These are phyloP conservation scores for Hypoxylon rickii DNA, from an alignment of 495 filamentous ascomycete species.

Conservation along the genomic window DNA sequence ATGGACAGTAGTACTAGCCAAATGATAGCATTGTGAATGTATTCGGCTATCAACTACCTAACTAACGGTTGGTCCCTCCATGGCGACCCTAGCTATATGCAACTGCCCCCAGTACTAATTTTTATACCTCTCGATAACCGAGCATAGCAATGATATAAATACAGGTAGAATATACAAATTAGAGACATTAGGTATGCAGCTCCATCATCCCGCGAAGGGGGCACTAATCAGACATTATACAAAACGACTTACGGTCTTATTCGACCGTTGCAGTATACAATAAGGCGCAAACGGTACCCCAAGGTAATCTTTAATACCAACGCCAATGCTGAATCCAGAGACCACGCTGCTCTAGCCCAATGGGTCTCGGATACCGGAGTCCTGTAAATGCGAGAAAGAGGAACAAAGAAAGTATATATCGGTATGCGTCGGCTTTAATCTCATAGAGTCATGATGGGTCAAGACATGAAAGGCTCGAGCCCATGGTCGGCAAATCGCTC, in stretches of 20 bases:
- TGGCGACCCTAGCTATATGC: slow-evolving; percentile 21
- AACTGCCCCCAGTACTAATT: neutral
- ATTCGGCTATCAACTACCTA: slow-evolving; percentile 17
- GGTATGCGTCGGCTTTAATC: slow-evolving; percentile 11
- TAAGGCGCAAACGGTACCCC: slow-evolving; percentile 12
- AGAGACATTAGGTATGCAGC: slow-evolving; percentile 28
- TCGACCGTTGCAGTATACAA: slow-evolving; percentile 21
- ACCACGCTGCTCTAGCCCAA: slow-evolving; percentile 21
- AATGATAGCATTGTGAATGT: neutral
- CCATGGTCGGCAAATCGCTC: neutral
- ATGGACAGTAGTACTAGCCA: neutral
- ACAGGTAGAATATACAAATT: slow-evolving; percentile 22
- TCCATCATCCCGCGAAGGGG: neutral
- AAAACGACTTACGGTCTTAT: slow-evolving; percentile 6
- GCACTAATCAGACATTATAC: slow-evolving; percentile 25
- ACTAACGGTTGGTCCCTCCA: neutral
- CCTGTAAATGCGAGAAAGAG: slow-evolving; percentile 37
- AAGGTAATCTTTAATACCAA: slow-evolving; percentile 24
- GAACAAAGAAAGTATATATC: slow-evolving; percentile 14
- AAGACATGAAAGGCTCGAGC: slow-evolving; percentile 3
- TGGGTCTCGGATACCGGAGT: slow-evolving; percentile 15
- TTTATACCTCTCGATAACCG: slow-evolving; percentile 9
- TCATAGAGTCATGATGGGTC: slow-evolving; percentile 27
- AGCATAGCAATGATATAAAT: slow-evolving; percentile 17
- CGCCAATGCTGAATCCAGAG: slow-evolving; percentile 23